Base-by-base conservation (phyloP, 306 rosid species). In the Heteromeles arbutifolia region DNA sequence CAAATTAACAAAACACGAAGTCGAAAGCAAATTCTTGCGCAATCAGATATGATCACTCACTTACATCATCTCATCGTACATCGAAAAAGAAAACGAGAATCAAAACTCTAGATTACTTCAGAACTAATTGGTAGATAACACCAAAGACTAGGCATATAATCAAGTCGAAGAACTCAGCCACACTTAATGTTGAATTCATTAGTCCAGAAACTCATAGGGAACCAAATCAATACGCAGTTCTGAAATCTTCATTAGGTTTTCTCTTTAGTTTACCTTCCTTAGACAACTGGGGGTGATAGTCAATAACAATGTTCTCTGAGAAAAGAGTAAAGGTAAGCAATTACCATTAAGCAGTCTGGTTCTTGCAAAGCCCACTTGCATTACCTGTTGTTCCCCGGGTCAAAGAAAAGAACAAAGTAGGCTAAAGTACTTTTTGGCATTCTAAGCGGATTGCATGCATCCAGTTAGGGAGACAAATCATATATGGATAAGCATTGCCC, bases 401-500 rank as follows among this genome's bases (percentile, higher is more conserved):
- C 6, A 61, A 43, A 48, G 58, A 61, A 28, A 32, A 25, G 69
- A 54, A n/a, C 43, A 52, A 65, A 14, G 65, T 43, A 45, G n/a
- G 62, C 31, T 64, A 4, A 37, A 25, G 58, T 37, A 67, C 58
- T 17, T 34, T 67, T 52, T 67, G 12, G 13, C 15, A 41, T 24
- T 53, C 2, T 24, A 28, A 75, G 68, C 34, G 4, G 21, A 69
- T 44, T 22, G 65, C 65, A 82, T 39, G 24, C 44, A n/a, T 65
- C 31, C 53, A 62, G 29, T 63, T 57, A 52, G 79, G 72, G 73
- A 70, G 83, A 31, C 34, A 52, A 82, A 83, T 41, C 77, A 72
- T 73, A 77, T 81, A 77, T 79, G 79, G 70, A 67, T 64, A 44
- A 74, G 71, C 65, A 65, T 44, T 53, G 76, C 62, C 45, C 75